phyloP scores from a whole-genome alignment of 345 rosid genomes.

The Pseudoturritis turrita region DNA sequence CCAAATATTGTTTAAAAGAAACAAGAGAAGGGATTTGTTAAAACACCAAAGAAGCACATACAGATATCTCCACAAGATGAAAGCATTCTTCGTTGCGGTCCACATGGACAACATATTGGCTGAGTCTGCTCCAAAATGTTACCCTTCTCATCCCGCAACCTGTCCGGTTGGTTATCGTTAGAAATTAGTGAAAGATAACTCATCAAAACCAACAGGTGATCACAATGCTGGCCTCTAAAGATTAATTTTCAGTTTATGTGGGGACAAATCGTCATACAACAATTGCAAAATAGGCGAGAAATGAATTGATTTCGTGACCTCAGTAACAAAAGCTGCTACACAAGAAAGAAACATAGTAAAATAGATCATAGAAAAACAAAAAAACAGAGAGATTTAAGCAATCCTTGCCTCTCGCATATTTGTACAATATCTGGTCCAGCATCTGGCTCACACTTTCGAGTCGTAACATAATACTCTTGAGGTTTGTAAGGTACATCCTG shows the following conservation, averaged over 20 bases:
- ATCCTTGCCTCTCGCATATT: conserved; percentile 67
- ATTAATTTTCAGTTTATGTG: background rate
- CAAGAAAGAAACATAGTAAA: too few relatives aligned
- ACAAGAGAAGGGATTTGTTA: conserved; percentile 11
- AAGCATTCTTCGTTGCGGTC: conserved; percentile 70
- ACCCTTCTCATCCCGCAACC: conserved; percentile 76
- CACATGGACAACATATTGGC: conserved; percentile 94
- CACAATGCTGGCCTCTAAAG: too few relatives aligned
- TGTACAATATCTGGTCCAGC: conserved; percentile 61
- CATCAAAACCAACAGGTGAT: background rate
- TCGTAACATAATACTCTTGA: conserved; percentile 62
- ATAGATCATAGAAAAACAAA: background rate
- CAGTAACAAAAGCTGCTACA: background rate
- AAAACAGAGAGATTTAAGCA: background rate
- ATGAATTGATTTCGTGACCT: background rate
- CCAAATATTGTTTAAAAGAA: background rate
- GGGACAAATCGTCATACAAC: background rate
- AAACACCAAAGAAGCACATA: conserved; percentile 32
- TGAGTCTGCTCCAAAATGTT: conserved; percentile 70
- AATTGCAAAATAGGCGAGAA: background rate
- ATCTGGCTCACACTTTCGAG: conserved; percentile 74
- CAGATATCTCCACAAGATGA: conserved; percentile 92
- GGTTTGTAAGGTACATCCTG: conserved; percentile 87
- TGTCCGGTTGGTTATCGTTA: conserved; percentile 22
- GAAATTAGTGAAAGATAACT: background rate